Evolutionary conservation across 31 red algal genomes (phyloP).

Genomic region (Asparagopsis taxiformis): DNA sequence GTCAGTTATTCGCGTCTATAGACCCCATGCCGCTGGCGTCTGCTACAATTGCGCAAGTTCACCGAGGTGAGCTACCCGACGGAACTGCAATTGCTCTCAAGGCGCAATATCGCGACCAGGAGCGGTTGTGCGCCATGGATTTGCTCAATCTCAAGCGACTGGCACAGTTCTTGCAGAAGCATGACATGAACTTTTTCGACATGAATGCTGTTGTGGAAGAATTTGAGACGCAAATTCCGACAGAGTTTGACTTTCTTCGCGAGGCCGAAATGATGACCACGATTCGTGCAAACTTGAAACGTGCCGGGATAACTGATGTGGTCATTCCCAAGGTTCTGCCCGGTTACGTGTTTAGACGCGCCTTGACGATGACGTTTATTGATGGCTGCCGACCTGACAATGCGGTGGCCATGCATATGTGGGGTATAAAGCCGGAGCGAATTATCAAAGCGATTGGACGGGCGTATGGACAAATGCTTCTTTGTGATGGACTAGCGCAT

Average conservation of each 20-base stretch:
- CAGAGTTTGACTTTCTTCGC: slow-evolving; percentile 91
- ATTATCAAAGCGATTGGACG: slow-evolving; percentile 60
- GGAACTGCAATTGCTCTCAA: slow-evolving; percentile 72
- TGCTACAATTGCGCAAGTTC: slow-evolving; percentile 92
- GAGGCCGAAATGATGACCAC: slow-evolving; percentile 89
- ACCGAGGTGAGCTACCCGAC: slow-evolving; percentile 58
- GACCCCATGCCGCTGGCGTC: slow-evolving; percentile 68
- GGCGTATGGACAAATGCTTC: slow-evolving; percentile 90
- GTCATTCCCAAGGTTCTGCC: slow-evolving; percentile 59
- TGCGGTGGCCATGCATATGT: slow-evolving; percentile 36
- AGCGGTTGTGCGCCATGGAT: slow-evolving; percentile 80
- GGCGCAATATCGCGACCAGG: slow-evolving; percentile 82
- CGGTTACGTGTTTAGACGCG: slow-evolving; percentile 69
- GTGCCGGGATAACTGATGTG: slow-evolving; percentile 66
- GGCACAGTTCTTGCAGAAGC: slow-evolving; percentile 78
- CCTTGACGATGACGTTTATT: slow-evolving; percentile 86
- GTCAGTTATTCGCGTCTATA: slow-evolving; percentile 55
- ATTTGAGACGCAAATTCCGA: slow-evolving; percentile 86
- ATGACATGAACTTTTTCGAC: slow-evolving; percentile 89
- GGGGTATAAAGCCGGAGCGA: slow-evolving; percentile 51
- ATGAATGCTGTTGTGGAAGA: slow-evolving; percentile 78
- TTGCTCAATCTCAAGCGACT: slow-evolving; percentile 79
- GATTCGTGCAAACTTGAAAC: slow-evolving; percentile 65
- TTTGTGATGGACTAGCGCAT: slow-evolving; percentile 85
- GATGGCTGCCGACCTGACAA: slow-evolving; percentile 65